A percentile compares a stretch with the other conserved stretches of the same genome.
These are phyloP conservation scores for Porogramme epimiltina DNA, from an alignment of 1,284 basidiomycete genomes.

Conservation along the genomic window DNA sequence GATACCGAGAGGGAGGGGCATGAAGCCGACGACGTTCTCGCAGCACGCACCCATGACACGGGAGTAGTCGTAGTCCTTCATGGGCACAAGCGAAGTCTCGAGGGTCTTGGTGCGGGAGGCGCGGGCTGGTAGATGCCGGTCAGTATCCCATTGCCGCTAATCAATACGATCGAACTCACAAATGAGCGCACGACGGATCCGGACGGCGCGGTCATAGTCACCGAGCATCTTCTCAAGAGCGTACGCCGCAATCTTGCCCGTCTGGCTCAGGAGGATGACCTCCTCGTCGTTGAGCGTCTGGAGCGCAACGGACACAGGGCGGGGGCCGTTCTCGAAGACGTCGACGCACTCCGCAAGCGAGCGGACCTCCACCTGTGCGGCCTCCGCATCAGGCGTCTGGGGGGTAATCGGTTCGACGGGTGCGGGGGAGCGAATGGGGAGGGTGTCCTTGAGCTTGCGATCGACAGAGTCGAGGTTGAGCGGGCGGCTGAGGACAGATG, in stretches of 20 bases:
- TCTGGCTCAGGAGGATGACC: conserved; percentile 86
- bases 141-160: background rate
- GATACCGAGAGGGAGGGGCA: conserved; percentile 95
- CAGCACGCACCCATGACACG: conserved; percentile 97
- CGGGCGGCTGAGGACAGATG: conserved; percentile 25
- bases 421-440: conserved; percentile 20
- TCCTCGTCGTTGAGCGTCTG: conserved; percentile 89
- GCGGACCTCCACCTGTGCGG: conserved; percentile 35
- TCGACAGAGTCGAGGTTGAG: conserved; percentile 38
- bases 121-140: conserved; percentile 58
- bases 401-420: conserved; percentile 21
- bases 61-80: conserved; percentile 90
- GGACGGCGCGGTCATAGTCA: conserved; percentile 86
- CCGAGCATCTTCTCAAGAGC: conserved; percentile 93
- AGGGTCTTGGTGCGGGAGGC: conserved; percentile 85
- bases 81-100: conserved; percentile 84
- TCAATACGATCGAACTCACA: conserved; percentile 54
- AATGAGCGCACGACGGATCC: conserved; percentile 86
- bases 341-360: conserved; percentile 82
- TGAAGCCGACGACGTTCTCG: conserved; percentile 98
- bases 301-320: conserved; percentile 57
- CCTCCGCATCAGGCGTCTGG: conserved; percentile 14
- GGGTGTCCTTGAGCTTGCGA: conserved; percentile 35
- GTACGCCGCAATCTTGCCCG: conserved; percentile 93
- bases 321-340: conserved; percentile 85